phyloP scores from a whole-genome alignment of 2,329 filamentous ascomycete species.

The Diaporthe longicolla region DNA sequence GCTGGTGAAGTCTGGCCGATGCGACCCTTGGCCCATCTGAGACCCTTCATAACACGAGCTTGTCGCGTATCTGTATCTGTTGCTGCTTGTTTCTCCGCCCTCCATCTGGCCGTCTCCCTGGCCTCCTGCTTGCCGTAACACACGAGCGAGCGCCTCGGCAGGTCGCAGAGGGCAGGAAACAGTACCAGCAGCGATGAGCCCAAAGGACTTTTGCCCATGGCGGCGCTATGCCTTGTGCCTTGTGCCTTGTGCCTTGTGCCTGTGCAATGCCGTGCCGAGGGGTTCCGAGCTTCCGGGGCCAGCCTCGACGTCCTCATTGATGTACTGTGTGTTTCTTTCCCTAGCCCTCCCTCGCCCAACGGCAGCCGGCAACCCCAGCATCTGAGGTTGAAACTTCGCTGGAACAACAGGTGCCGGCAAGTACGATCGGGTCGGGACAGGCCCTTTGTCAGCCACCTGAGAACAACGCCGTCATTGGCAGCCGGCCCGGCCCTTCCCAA shows the following conservation, averaged over 20 bases:
- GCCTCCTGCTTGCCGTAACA: background rate
- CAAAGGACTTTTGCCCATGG: background rate
- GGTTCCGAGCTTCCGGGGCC: slow-evolving; percentile 5
- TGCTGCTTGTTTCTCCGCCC: slow-evolving; percentile 14
- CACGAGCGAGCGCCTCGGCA: background rate
- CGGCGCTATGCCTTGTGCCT: too few species aligned
- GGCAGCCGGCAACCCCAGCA: slow-evolving; percentile 15
- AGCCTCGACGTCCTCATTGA: background rate
- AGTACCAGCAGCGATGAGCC: background rate
- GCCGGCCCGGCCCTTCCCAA: slow-evolving; percentile 28
- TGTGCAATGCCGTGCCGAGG: slow-evolving; percentile 5
- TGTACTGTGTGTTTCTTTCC: background rate
- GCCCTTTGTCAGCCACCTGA: slow-evolving; percentile 12
- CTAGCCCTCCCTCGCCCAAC: background rate
- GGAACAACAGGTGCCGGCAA: slow-evolving; percentile 24
- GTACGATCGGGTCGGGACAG: background rate
- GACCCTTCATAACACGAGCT: slow-evolving; percentile 34
- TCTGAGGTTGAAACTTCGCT: slow-evolving; percentile 31
- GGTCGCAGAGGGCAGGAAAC: background rate
- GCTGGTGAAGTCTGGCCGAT: slow-evolving; percentile 1
- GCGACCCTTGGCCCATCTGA: slow-evolving; percentile 14
- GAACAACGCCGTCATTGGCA: slow-evolving; percentile 13
- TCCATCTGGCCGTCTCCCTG: slow-evolving; percentile 17
- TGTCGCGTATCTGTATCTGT: slow-evolving; percentile 32
- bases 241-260: background rate